Evolutionary conservation across 371 early-diverging fungal species (phyloP), one percentile per base, ranked within the genome.

Genomic region (Choanephora cucurbitarum): DNA sequence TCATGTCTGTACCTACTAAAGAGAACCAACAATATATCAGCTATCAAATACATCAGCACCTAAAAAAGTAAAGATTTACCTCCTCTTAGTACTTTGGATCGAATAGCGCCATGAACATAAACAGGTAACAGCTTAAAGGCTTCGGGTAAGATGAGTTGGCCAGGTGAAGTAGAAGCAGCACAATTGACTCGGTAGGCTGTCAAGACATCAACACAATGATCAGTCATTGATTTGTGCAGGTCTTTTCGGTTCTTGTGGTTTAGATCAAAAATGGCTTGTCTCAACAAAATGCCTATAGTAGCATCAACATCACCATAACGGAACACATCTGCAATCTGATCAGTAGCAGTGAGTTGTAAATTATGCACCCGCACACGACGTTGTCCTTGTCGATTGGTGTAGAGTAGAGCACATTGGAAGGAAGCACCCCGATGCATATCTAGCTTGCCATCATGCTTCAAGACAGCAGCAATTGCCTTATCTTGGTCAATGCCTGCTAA

Each of bases 71-170:
- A n/a, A 13, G 9, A 23, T 17, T 14, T 66, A 80, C 90, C 88
- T 46, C 79, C 79, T 50, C 94, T 84, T 39, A 97, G 77, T 0
- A 91, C 86, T 40, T 81, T 77, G 32, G 87, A 85, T 61, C 97
- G 94, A 32, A 94, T 76, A 43, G 96, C 64, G 17, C 92, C 77
- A 39, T 96, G 83, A 3, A 88, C 76, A 74, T 91, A 96, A 32
- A 98, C 76, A n/a, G 99, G 98, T 52, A 91, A 81, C 53, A 98
- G 79, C 72, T 98, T 98, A 79, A 90, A 95, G 0, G 94, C 86
- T 65, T 98, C 99, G 8, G 99, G 98, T 45, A 98, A 74, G 51
- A 98, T 96, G 8, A 98, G 81, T 78, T 97, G 98, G 24, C 96
- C 96, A 6, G 95, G 87, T 1, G 93, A 85, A 8, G 92, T 91